Evolutionary conservation across 192 early-diverging fungal species (phyloP).

Genomic region (Backusella tarrabulga): DNA sequence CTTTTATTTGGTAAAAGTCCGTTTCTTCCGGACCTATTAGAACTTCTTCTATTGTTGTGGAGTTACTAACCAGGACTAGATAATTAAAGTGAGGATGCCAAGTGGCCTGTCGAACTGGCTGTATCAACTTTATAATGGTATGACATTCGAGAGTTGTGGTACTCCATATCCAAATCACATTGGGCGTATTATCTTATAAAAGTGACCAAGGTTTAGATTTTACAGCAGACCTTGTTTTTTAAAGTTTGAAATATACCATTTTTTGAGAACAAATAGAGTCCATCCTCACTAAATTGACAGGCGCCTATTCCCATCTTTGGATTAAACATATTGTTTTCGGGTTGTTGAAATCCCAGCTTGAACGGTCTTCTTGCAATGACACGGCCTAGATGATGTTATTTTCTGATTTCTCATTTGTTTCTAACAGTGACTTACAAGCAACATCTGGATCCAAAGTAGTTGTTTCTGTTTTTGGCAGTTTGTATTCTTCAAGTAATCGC

Average conservation of each 20-base stretch:
- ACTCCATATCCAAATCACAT: constrained; percentile 76
- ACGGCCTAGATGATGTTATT: constrained; percentile 8
- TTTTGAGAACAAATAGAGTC: constrained; percentile 53
- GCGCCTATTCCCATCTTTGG: constrained; percentile 71
- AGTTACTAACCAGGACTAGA: background rate
- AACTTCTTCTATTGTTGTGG: constrained; percentile 27
- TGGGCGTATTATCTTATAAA: constrained; percentile 74
- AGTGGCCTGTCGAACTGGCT: constrained; percentile 48
- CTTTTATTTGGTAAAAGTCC: constrained; percentile 40
- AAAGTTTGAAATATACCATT: constrained; percentile 58
- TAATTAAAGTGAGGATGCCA: constrained; percentile 65
- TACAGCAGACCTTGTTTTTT: background rate
- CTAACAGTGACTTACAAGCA: background rate
- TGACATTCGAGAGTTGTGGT: constrained; percentile 41
- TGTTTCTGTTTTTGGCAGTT: background rate
- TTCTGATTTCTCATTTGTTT: background rate
- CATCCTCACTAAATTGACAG: constrained; percentile 64
- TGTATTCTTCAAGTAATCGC: constrained; percentile 17
- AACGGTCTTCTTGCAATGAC: constrained; percentile 44
- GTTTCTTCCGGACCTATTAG: background rate
- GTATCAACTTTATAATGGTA: constrained; percentile 58
- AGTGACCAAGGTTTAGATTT: background rate
- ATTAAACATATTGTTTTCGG: constrained; percentile 70
- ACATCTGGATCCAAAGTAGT: background rate
- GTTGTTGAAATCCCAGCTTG: constrained; percentile 47